Evolutionary conservation across 768 basidiomycete species (phyloP), one percentile per base, ranked within the genome.

Genomic region (Daedaleopsis sinensis): DNA sequence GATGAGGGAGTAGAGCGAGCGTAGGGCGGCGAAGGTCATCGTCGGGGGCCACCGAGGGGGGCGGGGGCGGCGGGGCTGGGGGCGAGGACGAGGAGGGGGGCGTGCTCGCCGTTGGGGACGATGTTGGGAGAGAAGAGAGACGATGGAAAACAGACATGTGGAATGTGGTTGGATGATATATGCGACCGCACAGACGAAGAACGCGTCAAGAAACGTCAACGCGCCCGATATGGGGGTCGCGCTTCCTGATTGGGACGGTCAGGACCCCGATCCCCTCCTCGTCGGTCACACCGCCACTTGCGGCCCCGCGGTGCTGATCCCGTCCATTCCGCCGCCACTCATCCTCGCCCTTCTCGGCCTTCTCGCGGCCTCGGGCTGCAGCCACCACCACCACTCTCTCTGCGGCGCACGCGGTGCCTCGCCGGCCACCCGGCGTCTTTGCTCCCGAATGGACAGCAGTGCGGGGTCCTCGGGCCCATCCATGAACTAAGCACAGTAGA

Each of bases 1-100:
- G 65, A 91, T 82, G 68, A 91, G 82, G 63, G 80, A 73, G 63
- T 89, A 84, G 46, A 91, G 82, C 37, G 84, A 82, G 49, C 83
- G 83, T 56, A 91, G 81, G 57, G 80, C 78, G 35, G 85, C 78
- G 65, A 91, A 85, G 55, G 89, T 87, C 84, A 77, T 68, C 13
- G 44, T 56, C 47, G 55, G 62, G 21, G n/a, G n/a, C n/a, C n/a
- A 27, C 50, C 57, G 53, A 3, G 24, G 1, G 38, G n/a, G 16
- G 46, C 3, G 10, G 13, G 11, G 53, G 15, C 24, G 24, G 39
- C 24, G 56, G 13, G 36, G 51, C 16, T n/a, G 51, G n/a, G 1
- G 44, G 48, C 18, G 61, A 12, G 15, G 61, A 21, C 16, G 52
- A 53, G 46, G 48, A 54, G 15, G 21, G 15, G 6, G 32, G 11